A percentile compares a stretch with the other conserved stretches of the same genome.
phyloP scores from a whole-genome alignment of 1,139 yeast genomes.

The Candida gigantensis region DNA sequence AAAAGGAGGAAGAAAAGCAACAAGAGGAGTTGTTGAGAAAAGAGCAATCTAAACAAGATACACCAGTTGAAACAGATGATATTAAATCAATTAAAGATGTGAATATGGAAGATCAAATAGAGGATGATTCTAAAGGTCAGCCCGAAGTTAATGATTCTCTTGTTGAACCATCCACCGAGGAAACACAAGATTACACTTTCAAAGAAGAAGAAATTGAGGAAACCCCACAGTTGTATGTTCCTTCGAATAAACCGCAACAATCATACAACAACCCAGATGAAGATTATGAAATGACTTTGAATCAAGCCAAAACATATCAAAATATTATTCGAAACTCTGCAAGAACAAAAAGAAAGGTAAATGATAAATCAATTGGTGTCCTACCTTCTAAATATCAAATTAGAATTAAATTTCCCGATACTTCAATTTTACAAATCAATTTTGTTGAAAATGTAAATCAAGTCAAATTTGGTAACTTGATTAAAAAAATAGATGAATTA shows the following conservation, averaged over 20 bases:
- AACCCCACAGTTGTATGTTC: conserved; percentile 26
- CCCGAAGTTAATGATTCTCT: background rate
- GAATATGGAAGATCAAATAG: conserved; percentile 8
- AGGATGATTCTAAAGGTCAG: background rate
- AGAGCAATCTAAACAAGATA: conserved; percentile 1
- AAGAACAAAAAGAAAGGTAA: conserved; percentile 22
- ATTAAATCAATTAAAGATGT: conserved; percentile 4
- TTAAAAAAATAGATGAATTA: conserved; percentile 38
- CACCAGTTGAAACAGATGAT: conserved; percentile 3
- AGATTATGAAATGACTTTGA: conserved; percentile 52
- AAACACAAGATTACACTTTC: conserved; percentile 5
- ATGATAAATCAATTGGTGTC: conserved; percentile 5
- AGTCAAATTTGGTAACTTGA: conserved; percentile 44
- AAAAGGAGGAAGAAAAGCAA: conserved; percentile 7
- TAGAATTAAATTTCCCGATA: conserved; percentile 57
- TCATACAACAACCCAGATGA: conserved; percentile 45
- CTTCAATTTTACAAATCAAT: conserved; percentile 48
- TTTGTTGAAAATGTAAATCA: conserved; percentile 32
- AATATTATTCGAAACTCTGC: conserved; percentile 43
- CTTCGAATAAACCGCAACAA: conserved; percentile 16
- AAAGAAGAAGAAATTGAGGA: conserved; percentile 13
- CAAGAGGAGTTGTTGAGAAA: conserved; percentile 1
- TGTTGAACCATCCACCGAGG: background rate
- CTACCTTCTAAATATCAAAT: conserved; percentile 35
- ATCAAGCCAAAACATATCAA: conserved; percentile 57